Conservation (phyloP, 345 rosid species). For the Toxicodendron radicans region DNA sequence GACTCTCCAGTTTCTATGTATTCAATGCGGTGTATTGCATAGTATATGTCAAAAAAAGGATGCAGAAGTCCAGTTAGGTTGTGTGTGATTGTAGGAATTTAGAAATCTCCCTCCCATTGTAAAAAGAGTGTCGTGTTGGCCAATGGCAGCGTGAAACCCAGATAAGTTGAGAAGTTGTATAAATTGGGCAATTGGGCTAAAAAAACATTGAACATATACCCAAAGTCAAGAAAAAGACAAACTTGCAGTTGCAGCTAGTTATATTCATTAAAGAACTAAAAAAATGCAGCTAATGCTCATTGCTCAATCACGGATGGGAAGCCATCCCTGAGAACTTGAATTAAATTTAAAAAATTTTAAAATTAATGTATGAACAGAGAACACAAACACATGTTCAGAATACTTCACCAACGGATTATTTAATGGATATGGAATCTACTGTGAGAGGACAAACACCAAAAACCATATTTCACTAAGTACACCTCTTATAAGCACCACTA, state of each 20-base stretch:
- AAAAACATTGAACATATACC: not conserved
- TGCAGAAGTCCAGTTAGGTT: not conserved
- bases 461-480: too few relatives aligned
- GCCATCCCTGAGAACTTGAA: not conserved
- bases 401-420: too few relatives aligned
- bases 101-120: not conserved
- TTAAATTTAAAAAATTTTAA: not conserved
- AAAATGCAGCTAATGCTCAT: not conserved
- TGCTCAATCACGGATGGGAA: not conserved
- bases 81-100: not conserved
- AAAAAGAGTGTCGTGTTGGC: not conserved
- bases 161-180: not conserved
- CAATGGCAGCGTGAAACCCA: not conserved
- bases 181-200: not conserved
- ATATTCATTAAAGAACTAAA: not conserved
- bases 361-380: not conserved
- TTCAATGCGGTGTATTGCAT: conserved; percentile 59
- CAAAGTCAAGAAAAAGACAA: not conserved
- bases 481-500: too few relatives aligned
- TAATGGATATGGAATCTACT: too few relatives aligned
- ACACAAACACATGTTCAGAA: too few relatives aligned
- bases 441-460: too few relatives aligned
- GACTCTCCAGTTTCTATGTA: conserved; percentile 38
- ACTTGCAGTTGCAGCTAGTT: too few relatives aligned
- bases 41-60: not conserved